Base-by-base conservation (phyloP, 305 asterid species). In the Solanum hybrid region DNA sequence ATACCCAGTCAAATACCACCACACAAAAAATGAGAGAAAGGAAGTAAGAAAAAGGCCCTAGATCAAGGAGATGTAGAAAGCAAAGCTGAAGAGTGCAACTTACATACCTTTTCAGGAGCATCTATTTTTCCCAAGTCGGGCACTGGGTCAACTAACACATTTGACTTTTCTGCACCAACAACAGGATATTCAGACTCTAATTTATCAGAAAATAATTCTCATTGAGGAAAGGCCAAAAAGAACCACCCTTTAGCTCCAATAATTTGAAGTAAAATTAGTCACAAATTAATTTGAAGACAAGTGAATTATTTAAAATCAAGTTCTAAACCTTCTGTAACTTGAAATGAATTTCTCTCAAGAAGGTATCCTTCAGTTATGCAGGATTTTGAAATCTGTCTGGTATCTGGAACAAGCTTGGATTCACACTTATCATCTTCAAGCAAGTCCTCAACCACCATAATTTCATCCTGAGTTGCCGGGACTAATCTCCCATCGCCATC, bases 401-500 rank as follows among this genome's bases (percentile, higher is more conserved):
- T 34, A 72, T 95, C 93, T 34, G 89, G 86, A 87, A 90, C 91
- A 86, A 37, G 91, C 36, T 88, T 88, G 65, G 89, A 77, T 92
- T 93, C 93, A 91, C 90, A 90, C 91, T 92, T 93, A 81, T 94
- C 97, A 91, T 93, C 97, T 87, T 92, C 97, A 85, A 95, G 94
- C 94, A 97, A 93, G 93, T 94, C 95, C 92, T 94, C 98, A 32
- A 96, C 99, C 73, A 91, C 96, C 93, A 95, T 94, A 91, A 97
- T 94, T 90, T 97, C 98, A 92, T 96, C 98, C 70, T 96, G 97
- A 39, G 99, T 97, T 83, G 98, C 99, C 27, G 99, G 99, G 61
- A 97, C 99, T 92, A 96, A 93, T 92, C 93, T 94, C 89, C 99
- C 99, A 92, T 93, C 90, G 78, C 96, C 98, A 89, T 95, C 98